phyloP scores from a whole-genome alignment of 2,329 filamentous ascomycete species.

The Claviceps pazoutovae region DNA sequence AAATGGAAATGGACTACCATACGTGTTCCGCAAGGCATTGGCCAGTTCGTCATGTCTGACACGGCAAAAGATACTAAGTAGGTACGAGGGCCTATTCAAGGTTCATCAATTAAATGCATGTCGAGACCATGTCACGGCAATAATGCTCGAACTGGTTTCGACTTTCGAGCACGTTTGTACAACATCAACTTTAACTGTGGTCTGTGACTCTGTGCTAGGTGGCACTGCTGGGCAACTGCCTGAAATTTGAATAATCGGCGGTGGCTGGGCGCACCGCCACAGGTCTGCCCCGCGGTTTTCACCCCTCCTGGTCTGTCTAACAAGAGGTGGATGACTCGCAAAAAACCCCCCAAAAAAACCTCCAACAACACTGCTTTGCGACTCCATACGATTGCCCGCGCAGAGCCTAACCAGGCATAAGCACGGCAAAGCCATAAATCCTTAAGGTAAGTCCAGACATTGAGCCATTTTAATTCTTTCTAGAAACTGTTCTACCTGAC shows the following conservation, averaged over 20 bases:
- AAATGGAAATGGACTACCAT: too few relatives aligned
- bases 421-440: slow-evolving; percentile 4
- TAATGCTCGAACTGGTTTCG: too few relatives aligned
- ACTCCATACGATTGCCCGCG: slow-evolving; percentile 8
- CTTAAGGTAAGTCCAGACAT: slow-evolving; percentile 5
- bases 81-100: too few relatives aligned
- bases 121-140: too few relatives aligned
- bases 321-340: slow-evolving; percentile 17
- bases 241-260: not conserved
- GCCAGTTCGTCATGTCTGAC: too few relatives aligned
- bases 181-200: too few relatives aligned
- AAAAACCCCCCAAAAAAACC: not conserved
- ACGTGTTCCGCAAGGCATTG: too few relatives aligned
- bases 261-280: not conserved
- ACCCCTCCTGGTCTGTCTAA: slow-evolving; percentile 15
- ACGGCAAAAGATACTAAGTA: too few relatives aligned
- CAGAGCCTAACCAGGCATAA: slow-evolving; percentile 1
- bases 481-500: not conserved
- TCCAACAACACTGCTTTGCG: not conserved
- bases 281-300: slow-evolving; percentile 22
- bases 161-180: too few relatives aligned
- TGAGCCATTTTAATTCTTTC: too few relatives aligned
- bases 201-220: too few relatives aligned
- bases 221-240: not conserved
- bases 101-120: too few relatives aligned